A percentile compares a stretch with the other conserved stretches of the same genome.
phyloP scores from a whole-genome alignment of 192 early-diverging fungal genomes.

The Obelidium mucronatum region DNA sequence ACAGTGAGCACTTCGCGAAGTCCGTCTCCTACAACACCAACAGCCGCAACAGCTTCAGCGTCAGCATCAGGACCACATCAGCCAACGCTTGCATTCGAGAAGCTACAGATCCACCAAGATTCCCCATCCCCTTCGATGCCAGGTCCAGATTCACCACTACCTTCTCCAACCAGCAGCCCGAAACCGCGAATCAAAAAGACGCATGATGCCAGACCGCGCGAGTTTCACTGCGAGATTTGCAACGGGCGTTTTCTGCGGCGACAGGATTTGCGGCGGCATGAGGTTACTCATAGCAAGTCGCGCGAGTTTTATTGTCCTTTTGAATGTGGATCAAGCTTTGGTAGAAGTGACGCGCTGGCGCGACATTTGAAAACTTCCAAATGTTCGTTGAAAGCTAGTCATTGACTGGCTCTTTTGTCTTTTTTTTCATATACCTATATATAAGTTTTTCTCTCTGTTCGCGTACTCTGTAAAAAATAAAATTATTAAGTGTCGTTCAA shows the following conservation, averaged over 20 bases:
- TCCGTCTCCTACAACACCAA: no score
- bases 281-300: slow-evolving; percentile 18
- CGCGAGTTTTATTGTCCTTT: slow-evolving; percentile 13
- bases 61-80: no score
- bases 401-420: not conserved
- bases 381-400: not conserved
- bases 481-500: no score
- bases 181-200: not conserved
- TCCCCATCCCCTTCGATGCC: not conserved
- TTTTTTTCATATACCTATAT: not conserved
- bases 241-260: slow-evolving; percentile 24
- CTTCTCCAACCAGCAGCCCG: not conserved
- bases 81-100: no score
- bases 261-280: slow-evolving; percentile 21
- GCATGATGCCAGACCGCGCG: slow-evolving; percentile 12
- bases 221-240: slow-evolving; percentile 3
- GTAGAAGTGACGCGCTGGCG: slow-evolving; percentile 20
- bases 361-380: slow-evolving; percentile 16
- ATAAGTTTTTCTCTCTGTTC: no score
- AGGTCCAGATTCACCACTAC: not conserved
- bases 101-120: no score
- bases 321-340: slow-evolving; percentile 22
- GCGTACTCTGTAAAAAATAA: no score
- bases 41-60: no score
- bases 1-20: no score